Percentiles rank a stretch among this genome's conserved stretches.
Evolutionary conservation across 2,329 filamentous ascomycete genomes (phyloP).

Genomic region (Pseudocercospora pini-densiflorae): DNA sequence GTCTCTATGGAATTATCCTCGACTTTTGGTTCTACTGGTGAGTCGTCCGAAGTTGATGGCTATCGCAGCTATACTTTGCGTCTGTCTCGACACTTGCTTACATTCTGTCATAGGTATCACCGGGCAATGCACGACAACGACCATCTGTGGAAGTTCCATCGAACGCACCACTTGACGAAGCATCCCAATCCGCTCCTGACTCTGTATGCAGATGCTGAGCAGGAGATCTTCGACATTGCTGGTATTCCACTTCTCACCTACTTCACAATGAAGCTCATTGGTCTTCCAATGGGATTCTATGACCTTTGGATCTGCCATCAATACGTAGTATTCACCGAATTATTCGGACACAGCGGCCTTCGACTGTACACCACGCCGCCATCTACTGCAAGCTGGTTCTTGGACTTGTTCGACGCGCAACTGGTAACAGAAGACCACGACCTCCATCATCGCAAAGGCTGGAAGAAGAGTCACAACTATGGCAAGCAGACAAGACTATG

Average conservation of each 20-base stretch:
- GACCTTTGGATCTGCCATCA: slow-evolving; percentile 54
- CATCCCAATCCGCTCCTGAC: slow-evolving; percentile 51
- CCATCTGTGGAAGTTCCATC: slow-evolving; percentile 50
- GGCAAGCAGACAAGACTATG: slow-evolving; percentile 45
- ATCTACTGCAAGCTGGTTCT: slow-evolving; percentile 41
- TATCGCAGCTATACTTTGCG: not conserved
- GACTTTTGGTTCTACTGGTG: slow-evolving; percentile 52
- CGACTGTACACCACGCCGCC: slow-evolving; percentile 45
- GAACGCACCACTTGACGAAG: slow-evolving; percentile 53
- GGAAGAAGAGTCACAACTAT: slow-evolving; percentile 46
- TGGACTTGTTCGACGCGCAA: slow-evolving; percentile 43
- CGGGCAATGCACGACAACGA: slow-evolving; percentile 48
- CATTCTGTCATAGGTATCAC: slow-evolving; percentile 35
- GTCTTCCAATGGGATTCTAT: slow-evolving; percentile 53
- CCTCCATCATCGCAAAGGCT: slow-evolving; percentile 46
- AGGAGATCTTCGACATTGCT: slow-evolving; percentile 50
- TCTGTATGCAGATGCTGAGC: slow-evolving; percentile 47
- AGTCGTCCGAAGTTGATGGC: not conserved
- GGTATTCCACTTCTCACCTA: slow-evolving; percentile 49
- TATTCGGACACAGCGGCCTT: slow-evolving; percentile 47
- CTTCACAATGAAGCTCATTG: slow-evolving; percentile 42
- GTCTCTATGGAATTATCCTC: slow-evolving; percentile 49
- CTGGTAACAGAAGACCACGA: slow-evolving; percentile 51
- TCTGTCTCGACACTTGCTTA: no score
- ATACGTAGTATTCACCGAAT: slow-evolving; percentile 49